Percentiles rank a stretch among this genome's conserved stretches.
Evolutionary conservation across 345 rosid species (phyloP).

Genomic region (Conringia planisiliqua): DNA sequence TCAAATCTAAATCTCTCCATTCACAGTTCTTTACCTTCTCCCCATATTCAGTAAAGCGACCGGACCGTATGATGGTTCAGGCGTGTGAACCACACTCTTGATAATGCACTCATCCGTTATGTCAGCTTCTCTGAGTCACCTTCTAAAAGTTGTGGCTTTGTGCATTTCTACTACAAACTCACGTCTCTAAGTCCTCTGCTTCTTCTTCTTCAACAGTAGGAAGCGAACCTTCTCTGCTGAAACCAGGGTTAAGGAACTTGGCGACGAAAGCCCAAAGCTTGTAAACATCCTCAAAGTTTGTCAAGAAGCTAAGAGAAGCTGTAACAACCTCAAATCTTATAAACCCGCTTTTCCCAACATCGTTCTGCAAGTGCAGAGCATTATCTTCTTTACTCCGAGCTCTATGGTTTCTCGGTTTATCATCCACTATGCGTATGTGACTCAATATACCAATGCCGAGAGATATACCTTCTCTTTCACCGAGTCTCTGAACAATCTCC

Average conservation of each 20-base stretch:
- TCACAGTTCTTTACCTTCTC: constrained; percentile 1
- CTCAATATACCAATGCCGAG: constrained; percentile 83
- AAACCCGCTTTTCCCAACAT: constrained; percentile 68
- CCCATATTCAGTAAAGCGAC: neutral
- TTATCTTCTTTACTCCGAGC: constrained; percentile 55
- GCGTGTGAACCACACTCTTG: constrained; percentile 8
- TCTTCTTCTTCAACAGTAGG: constrained; percentile 67
- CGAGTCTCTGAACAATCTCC: constrained; percentile 78
- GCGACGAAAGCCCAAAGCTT: constrained; percentile 87
- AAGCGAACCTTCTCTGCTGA: constrained; percentile 60
- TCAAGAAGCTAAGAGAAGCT: constrained; percentile 86
- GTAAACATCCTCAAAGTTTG: constrained; percentile 95
- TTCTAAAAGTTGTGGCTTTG: constrained; percentile 5
- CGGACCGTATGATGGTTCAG: neutral
- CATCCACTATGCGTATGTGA: constrained; percentile 72
- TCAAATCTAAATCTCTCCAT: constrained; percentile 8
- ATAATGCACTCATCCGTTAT: constrained; percentile 3
- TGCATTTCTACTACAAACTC: constrained; percentile 4
- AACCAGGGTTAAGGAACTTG: constrained; percentile 74
- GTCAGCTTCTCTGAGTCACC: constrained; percentile 20
- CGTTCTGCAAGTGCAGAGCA: constrained; percentile 54
- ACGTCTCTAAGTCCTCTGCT: constrained; percentile 51
- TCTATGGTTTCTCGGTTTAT: constrained; percentile 51
- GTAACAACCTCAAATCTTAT: constrained; percentile 86
- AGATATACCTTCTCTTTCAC: constrained; percentile 83